These are phyloP conservation scores for Pisolithus orientalis DNA, from an alignment of 768 basidiomycete species.

Conservation along the genomic window DNA sequence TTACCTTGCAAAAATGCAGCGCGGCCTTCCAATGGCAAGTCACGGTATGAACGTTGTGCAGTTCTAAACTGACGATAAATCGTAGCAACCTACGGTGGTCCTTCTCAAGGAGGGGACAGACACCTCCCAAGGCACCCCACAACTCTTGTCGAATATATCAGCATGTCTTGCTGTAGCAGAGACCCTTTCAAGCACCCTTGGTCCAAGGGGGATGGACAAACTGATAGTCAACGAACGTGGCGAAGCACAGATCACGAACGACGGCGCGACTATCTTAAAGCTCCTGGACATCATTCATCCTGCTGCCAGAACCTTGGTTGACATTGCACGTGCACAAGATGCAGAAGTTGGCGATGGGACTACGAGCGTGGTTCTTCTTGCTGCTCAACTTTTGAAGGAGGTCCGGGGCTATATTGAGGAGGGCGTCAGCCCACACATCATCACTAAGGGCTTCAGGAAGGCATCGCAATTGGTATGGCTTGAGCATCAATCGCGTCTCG, in stretches of 20 bases:
- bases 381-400: constrained; percentile 92
- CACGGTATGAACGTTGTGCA: not conserved
- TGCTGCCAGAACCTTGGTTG: constrained; percentile 94
- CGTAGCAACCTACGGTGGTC: constrained; percentile 94
- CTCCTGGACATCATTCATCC: constrained; percentile 97
- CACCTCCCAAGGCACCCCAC: constrained; percentile 88
- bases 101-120: constrained; percentile 96
- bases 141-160: constrained; percentile 91
- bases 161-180: constrained; percentile 92
- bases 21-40: constrained; percentile 70
- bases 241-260: constrained; percentile 97
- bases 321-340: constrained; percentile 97
- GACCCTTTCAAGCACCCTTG: constrained; percentile 91
- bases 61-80: constrained; percentile 12
- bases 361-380: constrained; percentile 90
- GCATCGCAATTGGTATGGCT: constrained; percentile 75
- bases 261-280: constrained; percentile 98
- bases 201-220: constrained; percentile 98
- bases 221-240: constrained; percentile 91
- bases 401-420: constrained; percentile 90
- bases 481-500: constrained; percentile 1
- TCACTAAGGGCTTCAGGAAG: constrained; percentile 92
- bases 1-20: constrained; percentile 62
- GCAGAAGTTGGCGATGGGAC: constrained; percentile 99
- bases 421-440: constrained; percentile 94